Percentiles rank a stretch among this genome's conserved stretches.
Evolutionary conservation across 1,139 yeast genomes (phyloP).

Genomic region (Pneumocystis canis): DNA sequence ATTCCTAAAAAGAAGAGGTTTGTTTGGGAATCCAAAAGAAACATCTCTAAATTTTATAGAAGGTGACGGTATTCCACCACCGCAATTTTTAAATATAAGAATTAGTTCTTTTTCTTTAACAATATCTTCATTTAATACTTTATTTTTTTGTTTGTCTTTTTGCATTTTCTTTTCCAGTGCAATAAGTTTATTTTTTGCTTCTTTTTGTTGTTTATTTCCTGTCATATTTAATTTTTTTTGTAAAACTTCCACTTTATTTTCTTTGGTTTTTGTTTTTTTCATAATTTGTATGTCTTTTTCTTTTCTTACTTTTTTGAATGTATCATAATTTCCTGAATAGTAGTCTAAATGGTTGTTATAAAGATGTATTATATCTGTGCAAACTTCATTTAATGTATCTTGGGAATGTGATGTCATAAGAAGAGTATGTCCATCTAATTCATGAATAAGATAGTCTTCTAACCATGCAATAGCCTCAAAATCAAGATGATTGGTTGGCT

Average conservation of each 20-base stretch:
- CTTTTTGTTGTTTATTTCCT: slow-evolving; percentile 98
- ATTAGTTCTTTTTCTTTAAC: slow-evolving; percentile 85
- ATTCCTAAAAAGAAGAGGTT: slow-evolving; percentile 53
- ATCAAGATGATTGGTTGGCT: slow-evolving; percentile 98
- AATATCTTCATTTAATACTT: slow-evolving; percentile 64
- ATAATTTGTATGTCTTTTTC: slow-evolving; percentile 94
- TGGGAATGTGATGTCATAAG: slow-evolving; percentile 94
- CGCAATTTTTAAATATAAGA: slow-evolving; percentile 88
- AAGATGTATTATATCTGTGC: slow-evolving; percentile 97
- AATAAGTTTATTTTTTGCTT: slow-evolving; percentile 98
- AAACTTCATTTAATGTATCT: slow-evolving; percentile 98
- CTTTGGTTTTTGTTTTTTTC: slow-evolving; percentile 94
- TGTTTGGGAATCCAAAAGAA: slow-evolving; percentile 75
- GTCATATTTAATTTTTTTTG: slow-evolving; percentile 98
- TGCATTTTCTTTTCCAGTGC: slow-evolving; percentile 93
- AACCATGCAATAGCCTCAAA: slow-evolving; percentile 99
- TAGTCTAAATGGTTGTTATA: slow-evolving; percentile 49
- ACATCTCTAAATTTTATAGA: slow-evolving; percentile 83
- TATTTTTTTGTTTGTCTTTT: slow-evolving; percentile 57
- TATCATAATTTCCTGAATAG: slow-evolving; percentile 98
- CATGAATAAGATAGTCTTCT: slow-evolving; percentile 76
- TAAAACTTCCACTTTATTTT: slow-evolving; percentile 95
- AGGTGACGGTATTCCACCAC: slow-evolving; percentile 88
- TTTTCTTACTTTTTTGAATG: slow-evolving; percentile 82
- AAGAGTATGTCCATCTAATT: slow-evolving; percentile 26